Evolutionary conservation across 2,329 filamentous ascomycete species (phyloP).

Genomic region (Fusarium drepaniforme): DNA sequence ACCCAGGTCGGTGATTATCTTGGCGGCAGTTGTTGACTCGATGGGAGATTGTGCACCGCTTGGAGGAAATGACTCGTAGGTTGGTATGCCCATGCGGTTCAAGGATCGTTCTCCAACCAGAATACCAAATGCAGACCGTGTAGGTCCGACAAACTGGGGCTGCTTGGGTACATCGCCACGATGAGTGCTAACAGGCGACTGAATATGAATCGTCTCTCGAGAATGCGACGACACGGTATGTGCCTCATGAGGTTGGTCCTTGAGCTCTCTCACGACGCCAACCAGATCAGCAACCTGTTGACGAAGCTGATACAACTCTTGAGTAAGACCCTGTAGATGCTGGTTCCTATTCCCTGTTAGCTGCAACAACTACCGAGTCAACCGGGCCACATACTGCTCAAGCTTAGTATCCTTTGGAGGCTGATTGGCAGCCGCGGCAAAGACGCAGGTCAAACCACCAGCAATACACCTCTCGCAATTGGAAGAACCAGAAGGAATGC

Average conservation of each 20-base stretch:
- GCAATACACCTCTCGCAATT: slow-evolving; percentile 48
- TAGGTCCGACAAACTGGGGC: slow-evolving; percentile 53
- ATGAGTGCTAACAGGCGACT: slow-evolving; percentile 33
- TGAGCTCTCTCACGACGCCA: slow-evolving; percentile 42
- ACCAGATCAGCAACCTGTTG: slow-evolving; percentile 47
- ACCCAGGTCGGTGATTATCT: slow-evolving; percentile 14
- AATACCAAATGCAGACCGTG: slow-evolving; percentile 50
- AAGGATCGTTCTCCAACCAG: slow-evolving; percentile 51
- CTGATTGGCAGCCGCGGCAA: slow-evolving; percentile 28
- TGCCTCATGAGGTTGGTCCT: slow-evolving; percentile 27
- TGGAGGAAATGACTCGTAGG: slow-evolving; percentile 42
- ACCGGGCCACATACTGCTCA: slow-evolving; percentile 31
- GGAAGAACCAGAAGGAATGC: slow-evolving; percentile 44
- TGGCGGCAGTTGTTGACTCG: slow-evolving; percentile 7
- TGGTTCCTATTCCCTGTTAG: slow-evolving; percentile 1
- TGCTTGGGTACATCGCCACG: slow-evolving; percentile 44
- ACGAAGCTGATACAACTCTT: slow-evolving; percentile 46
- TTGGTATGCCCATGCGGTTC: slow-evolving; percentile 51
- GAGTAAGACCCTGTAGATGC: slow-evolving; percentile 37
- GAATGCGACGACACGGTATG: slow-evolving; percentile 25
- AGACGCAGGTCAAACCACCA: slow-evolving; percentile 44
- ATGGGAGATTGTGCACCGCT: slow-evolving; percentile 41
- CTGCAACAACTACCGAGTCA: not conserved
- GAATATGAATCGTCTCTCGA: slow-evolving; percentile 15
- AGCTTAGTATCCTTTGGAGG: slow-evolving; percentile 35